Base-by-base conservation (phyloP, 192 early-diverging fungal genomes). In the Ambispora gerdemannii region DNA sequence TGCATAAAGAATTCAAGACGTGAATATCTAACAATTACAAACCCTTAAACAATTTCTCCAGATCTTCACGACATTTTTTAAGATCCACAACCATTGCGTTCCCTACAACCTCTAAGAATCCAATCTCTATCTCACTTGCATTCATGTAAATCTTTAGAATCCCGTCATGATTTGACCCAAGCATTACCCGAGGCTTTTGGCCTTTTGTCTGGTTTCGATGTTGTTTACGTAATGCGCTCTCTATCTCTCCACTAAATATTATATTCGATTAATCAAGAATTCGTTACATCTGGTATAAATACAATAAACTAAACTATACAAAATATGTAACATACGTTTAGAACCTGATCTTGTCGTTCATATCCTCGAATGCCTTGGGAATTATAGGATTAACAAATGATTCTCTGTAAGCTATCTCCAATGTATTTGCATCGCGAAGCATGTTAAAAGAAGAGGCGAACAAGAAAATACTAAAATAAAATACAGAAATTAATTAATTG, bases 211-310 rank as follows among this genome's bases (percentile, higher is more conserved):
- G 0, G 24, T 70, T 70, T 70, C 27, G 0, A 20, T 59, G 67
- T 59, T 59, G n/a, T 10, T 70, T 59, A 47, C 67, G 36, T 4
- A 58, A 43, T 1, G 33, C 30, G 34, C 67, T 68, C 11, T 68
- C 67, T n/a, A n/a, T n/a, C n/a, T 68, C 52, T 68, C 52, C 52
- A 68, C 67, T 68, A 68, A 68, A 66, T 51, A 66, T 66, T 68
- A 35, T 56, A 55, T 68, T 52, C 28, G 33, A 32, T 55, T 36
- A 68, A 56, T 36, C 31, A 68, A 68, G 47, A 66, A 7, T 66
- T 66, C 47, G 3, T 50, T 32, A 66, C 32, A 66, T 28, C n/a
- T n/a, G n/a, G n/a, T n/a, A n/a, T 3, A 19, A 22, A 32, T 30
- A 50, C 31, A 66, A 51, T n/a, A 66, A 8, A 28, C n/a, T 1